Base-by-base conservation (phyloP, 208 protist species). In the Acanthamoeba sp. region DNA sequence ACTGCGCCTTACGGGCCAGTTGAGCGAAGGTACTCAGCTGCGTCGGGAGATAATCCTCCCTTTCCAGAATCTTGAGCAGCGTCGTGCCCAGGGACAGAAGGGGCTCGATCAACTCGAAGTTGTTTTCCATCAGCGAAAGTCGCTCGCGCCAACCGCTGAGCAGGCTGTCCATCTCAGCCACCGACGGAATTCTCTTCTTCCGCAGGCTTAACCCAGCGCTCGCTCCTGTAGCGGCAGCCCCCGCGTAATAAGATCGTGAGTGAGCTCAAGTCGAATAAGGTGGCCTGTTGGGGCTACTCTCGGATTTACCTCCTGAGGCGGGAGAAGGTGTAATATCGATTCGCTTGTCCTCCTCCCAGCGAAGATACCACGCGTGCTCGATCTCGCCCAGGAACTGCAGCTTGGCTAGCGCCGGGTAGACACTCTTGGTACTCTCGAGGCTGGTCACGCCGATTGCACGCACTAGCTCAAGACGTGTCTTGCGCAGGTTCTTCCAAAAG, bases 371-470 rank as follows among this genome's bases (percentile, higher is more conserved):
- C 7, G 92, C 92, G 82, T 93, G 29, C 45, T 95, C 84, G 29
- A 95, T 95, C 55, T 95, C 94, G 59, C 91, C 42, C 36, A 95
- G 42, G 64, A 93, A 95, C 50, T 95, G 94, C 3, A 95, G 76
- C 71, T 95, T 93, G 29, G 85, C 94, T 42, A 95, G n/a, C 4
- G 62, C 94, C 73, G 94, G 94, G 66, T 95, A 93, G 20, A 95
- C 91, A 57, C 85, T 95, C 62, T 95, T 95, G 73, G 94, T 95
- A 50, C 94, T 95, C 57, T 95, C 94, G n/a, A 92, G 32, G 22
- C 59, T 87, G 20, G 85, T 93, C n/a, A 82, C 36, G 32, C 94
- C 94, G 24, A 95, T 93, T 10, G 89, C 50, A 22, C 50, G 38
- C 45, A 93, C 89, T 24, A 93, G 36, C n/a, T 93, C 89, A 10